Evolutionary conservation across 192 early-diverging fungal species (phyloP).

Genomic region (Funneliformis geosporum): DNA sequence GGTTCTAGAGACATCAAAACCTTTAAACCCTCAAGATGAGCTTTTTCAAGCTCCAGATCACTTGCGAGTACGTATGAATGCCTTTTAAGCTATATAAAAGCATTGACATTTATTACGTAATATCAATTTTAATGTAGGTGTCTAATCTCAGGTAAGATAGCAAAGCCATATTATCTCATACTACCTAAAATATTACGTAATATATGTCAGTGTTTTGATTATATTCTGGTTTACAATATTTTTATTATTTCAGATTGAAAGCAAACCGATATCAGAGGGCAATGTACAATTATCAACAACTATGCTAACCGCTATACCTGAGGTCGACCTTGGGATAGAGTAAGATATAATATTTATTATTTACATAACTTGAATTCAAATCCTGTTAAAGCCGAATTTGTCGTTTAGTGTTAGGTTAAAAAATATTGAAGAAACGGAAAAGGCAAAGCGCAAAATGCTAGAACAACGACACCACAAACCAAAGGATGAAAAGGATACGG

Average conservation of each 20-base stretch:
- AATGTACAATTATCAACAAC: slow-evolving; percentile 82
- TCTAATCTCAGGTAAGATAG: no score
- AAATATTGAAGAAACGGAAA: slow-evolving; percentile 84
- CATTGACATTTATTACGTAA: no score
- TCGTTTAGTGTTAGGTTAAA: slow-evolving; percentile 54
- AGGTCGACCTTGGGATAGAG: slow-evolving; percentile 85
- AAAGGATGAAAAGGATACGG: slow-evolving; percentile 32
- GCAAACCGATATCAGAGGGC: slow-evolving; percentile 75
- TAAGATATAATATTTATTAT: slow-evolving; percentile 23
- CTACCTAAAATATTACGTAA: no score
- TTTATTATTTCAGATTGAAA: slow-evolving; percentile 46
- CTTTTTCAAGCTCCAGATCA: slow-evolving; percentile 70
- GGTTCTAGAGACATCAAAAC: slow-evolving; percentile 19
- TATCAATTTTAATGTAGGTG: no score
- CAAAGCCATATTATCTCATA: no score
- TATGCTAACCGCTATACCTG: slow-evolving; percentile 91
- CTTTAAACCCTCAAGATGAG: slow-evolving; percentile 57
- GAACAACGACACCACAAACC: slow-evolving; percentile 44
- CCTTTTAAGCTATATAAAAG: neutral
- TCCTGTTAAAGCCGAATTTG: neutral
- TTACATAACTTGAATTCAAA: neutral
- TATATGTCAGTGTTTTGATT: neutral
- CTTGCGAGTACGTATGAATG: slow-evolving; percentile 41
- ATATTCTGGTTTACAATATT: neutral
- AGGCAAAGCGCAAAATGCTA: slow-evolving; percentile 64